Evolutionary conservation across 331 rosid genomes (phyloP).

Genomic region (Malus hybrid): DNA sequence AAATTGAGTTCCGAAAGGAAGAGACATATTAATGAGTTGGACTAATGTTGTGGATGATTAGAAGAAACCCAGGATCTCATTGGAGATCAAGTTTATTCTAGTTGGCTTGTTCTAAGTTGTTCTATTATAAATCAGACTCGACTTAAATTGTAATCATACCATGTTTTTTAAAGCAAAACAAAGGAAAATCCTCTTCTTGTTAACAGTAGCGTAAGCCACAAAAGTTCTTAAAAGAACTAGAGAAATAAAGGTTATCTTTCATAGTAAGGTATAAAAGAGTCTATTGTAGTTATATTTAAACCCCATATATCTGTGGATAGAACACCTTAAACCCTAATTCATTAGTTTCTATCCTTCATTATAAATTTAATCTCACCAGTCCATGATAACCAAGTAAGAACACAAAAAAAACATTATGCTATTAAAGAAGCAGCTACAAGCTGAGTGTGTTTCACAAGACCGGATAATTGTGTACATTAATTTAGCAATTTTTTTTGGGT

Average conservation of each 20-base stretch:
- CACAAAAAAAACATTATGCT: neutral
- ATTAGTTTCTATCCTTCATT: neutral
- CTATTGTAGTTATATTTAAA: neutral
- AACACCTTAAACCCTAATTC: neutral
- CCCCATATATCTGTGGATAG: neutral
- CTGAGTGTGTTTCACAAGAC: neutral
- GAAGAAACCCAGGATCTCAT: neutral
- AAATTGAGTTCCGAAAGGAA: neutral
- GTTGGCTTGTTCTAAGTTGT: neutral
- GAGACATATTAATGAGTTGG: neutral
- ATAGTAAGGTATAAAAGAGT: neutral
- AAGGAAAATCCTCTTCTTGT: neutral
- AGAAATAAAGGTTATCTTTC: neutral
- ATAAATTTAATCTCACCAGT: neutral
- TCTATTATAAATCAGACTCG: neutral
- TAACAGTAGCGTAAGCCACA: neutral
- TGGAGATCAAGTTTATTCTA: neutral
- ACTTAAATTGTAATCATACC: neutral
- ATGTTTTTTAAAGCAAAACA: neutral
- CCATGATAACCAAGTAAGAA: neutral
- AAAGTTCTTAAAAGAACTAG: neutral
- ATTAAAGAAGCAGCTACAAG: neutral
- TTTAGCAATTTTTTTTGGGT: neutral
- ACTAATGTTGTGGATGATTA: neutral
- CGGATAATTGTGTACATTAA: neutral